Evolutionary conservation across 106 monocot species (phyloP), one percentile per base, ranked within the genome.

Genomic region (Acorus calamus): DNA sequence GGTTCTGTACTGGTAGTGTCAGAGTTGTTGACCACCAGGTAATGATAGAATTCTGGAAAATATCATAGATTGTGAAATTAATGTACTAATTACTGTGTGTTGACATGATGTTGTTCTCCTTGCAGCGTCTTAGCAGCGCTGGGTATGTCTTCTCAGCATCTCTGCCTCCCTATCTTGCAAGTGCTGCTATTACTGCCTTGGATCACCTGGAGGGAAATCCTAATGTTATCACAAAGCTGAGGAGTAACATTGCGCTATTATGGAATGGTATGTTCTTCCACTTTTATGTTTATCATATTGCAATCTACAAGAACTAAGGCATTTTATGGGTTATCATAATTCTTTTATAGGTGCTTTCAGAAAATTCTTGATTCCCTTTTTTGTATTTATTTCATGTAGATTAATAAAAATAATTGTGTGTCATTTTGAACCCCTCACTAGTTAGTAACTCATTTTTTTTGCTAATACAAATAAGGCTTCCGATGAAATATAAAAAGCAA

Each of bases 21-120:
- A 78, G 91, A 77, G 96, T 98, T 71, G 96, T 98, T 53, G 91
- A 98, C 72, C 91, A 98, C 62, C 91, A 98, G 70, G 96, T 91
- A 74, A 7, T 73, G 63, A 62, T 13, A 11, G 2, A 11, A 14
- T 42, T 46, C 12, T 28, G 28, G 28, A 28, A 28, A 28, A 28
- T 28, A 42, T 54, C 13, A 2, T 58, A 12, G 56, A 9, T 45
- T 11, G 48, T 47, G 46, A 45, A 51, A 61, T 8, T 42, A 8
- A 58, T 58, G 10, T 54, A 44, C n/a, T 4, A 11, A n/a, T 14
- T 49, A 49, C n/a, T 63, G 49, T 47, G 3, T 63, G 11, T 46
- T 52, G 53, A 12, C 28, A 28, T 28, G 28, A 28, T 28, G 28
- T 3, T 8, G 64, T 28, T 64, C 5, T 52, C 60, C 52, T 76